A percentile compares a stretch with the other conserved stretches of the same genome.
Evolutionary conservation across 2,329 filamentous ascomycete genomes (phyloP).

Genomic region (Aspergillus pseudonomiae): DNA sequence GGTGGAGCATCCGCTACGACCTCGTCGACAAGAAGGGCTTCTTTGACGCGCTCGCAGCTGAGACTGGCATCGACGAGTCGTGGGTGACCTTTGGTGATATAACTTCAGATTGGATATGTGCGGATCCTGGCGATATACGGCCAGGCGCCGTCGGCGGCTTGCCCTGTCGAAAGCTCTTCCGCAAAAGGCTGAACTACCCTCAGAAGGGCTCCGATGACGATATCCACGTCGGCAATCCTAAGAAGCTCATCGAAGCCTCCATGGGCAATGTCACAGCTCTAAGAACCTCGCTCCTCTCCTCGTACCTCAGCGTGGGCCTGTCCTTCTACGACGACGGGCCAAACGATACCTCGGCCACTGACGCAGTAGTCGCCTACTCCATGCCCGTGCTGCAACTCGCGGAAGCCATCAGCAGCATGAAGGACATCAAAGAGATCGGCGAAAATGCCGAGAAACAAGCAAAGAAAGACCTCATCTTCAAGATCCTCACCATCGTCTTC

Average conservation of each 20-base stretch:
- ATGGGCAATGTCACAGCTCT: background rate
- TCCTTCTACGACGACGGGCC: background rate
- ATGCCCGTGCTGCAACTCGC: background rate
- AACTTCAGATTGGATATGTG: background rate
- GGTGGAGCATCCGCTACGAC: background rate
- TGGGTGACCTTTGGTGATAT: background rate
- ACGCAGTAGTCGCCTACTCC: background rate
- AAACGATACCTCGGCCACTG: background rate
- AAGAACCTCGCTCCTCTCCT: background rate
- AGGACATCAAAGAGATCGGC: background rate
- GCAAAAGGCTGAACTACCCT: background rate
- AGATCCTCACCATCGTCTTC: constrained; percentile 4
- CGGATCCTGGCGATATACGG: background rate
- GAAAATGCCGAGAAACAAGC: background rate
- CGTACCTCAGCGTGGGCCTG: background rate
- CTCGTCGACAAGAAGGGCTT: background rate
- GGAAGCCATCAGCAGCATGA: background rate
- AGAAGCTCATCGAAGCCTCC: background rate
- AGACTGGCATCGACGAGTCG: background rate
- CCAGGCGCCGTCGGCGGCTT: background rate
- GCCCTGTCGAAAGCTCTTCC: background rate
- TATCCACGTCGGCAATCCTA: background rate
- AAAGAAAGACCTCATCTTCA: constrained; percentile 8
- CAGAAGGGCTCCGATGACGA: background rate
- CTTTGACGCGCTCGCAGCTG: background rate